phyloP scores from a whole-genome alignment of 2,329 filamentous ascomycete genomes.

The Diaporthe destruens region DNA sequence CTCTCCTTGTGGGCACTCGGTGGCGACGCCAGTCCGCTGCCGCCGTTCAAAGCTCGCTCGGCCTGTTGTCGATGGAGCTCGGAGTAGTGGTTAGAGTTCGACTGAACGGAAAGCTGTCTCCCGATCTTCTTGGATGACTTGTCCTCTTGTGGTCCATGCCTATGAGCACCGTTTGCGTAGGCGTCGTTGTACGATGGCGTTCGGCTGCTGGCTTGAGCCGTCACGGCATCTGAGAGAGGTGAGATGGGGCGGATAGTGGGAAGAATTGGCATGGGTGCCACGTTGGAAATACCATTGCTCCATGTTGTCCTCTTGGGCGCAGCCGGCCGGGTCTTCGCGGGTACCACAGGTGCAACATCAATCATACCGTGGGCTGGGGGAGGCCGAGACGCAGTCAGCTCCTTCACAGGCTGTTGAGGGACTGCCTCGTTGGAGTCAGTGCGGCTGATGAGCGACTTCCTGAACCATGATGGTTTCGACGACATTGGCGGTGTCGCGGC shows the following conservation, averaged over 20 bases:
- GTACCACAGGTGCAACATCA: constrained; percentile 53
- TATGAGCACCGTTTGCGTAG: constrained; percentile 57
- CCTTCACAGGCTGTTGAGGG: constrained; percentile 61
- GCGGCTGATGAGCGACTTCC: constrained; percentile 90
- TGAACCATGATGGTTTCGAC: constrained; percentile 95
- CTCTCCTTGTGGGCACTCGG: constrained; percentile 88
- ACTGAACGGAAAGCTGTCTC: constrained; percentile 91
- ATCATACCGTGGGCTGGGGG: constrained; percentile 58
- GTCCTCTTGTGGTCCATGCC: constrained; percentile 63
- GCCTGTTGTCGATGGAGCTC: constrained; percentile 92
- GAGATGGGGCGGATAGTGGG: constrained; percentile 96
- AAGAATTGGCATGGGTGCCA: constrained; percentile 93
- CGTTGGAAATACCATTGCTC: constrained; percentile 84
- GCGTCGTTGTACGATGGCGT: constrained; percentile 66
- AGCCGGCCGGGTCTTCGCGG: constrained; percentile 61
- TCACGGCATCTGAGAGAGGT: constrained; percentile 94
- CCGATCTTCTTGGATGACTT: constrained; percentile 91
- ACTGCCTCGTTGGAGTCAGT: constrained; percentile 77
- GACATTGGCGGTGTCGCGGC: constrained; percentile 69
- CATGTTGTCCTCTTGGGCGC: constrained; percentile 90
- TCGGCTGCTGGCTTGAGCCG: constrained; percentile 83
- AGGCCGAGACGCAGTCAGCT: constrained; percentile 57
- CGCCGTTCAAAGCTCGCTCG: constrained; percentile 89
- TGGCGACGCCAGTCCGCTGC: constrained; percentile 80
- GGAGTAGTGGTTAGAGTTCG: constrained; percentile 91